These are phyloP conservation scores for Geotrichum siamense DNA, from an alignment of 1,139 yeast species.

Conservation along the genomic window DNA sequence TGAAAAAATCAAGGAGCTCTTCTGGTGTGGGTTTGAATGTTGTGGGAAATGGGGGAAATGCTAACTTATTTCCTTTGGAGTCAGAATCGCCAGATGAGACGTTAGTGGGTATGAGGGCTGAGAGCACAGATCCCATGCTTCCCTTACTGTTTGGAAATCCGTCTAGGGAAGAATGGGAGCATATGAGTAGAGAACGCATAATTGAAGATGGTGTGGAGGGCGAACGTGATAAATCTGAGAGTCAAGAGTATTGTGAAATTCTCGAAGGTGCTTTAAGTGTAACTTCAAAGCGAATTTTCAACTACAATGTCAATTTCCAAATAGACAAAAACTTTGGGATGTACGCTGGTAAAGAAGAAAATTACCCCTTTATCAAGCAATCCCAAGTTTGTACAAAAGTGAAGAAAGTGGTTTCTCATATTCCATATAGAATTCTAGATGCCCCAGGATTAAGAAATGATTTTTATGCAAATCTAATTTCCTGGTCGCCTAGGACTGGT, in stretches of 20 bases:
- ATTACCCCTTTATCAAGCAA: constrained; percentile 2
- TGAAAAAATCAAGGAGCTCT: constrained; percentile 5
- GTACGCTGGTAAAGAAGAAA: constrained; percentile 12
- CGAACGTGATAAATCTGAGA: constrained; percentile 4
- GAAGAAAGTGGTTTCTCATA: constrained; percentile 13
- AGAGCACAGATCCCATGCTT: background rate
- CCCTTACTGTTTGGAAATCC: constrained; percentile 1
- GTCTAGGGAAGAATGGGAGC: constrained; percentile 1
- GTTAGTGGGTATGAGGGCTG: constrained; percentile 1
- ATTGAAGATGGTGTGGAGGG: constrained; percentile 10
- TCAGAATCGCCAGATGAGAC: background rate
- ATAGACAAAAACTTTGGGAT: background rate
- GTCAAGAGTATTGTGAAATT: background rate
- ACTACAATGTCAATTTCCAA: constrained; percentile 1
- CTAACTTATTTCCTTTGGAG: background rate
- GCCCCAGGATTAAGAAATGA: constrained; percentile 76
- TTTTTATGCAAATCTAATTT: constrained; percentile 67
- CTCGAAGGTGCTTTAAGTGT: constrained; percentile 12
- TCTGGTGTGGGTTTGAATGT: constrained; percentile 12
- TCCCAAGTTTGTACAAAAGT: background rate
- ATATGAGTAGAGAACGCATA: background rate
- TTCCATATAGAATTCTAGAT: constrained; percentile 49
- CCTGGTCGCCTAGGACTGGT: constrained; percentile 54
- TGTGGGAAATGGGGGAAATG: constrained; percentile 1
- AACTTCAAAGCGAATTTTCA: constrained; percentile 8